phyloP scores from a whole-genome alignment of 1,284 basidiomycete genomes.

The Ceraceosorus bombacis region DNA sequence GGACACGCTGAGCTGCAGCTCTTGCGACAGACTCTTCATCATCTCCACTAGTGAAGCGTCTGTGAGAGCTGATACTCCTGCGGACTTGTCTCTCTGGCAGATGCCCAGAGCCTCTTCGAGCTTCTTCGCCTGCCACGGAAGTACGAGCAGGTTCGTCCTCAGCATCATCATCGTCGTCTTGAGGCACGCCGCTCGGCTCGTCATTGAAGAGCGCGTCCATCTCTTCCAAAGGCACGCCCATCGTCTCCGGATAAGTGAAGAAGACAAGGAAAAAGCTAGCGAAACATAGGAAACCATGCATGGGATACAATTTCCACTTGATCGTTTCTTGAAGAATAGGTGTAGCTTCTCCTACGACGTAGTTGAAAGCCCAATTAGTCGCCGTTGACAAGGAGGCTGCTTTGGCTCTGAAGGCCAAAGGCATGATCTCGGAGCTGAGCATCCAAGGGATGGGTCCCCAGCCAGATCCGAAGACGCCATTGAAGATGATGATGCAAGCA shows the following conservation, averaged over 20 bases:
- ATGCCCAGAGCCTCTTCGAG: too few relatives aligned
- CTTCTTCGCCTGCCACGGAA: too few relatives aligned
- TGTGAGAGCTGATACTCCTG: too few relatives aligned
- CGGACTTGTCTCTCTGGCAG: too few relatives aligned
- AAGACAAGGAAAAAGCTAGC: conserved; percentile 66
- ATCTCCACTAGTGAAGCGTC: too few relatives aligned
- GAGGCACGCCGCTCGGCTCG: conserved; percentile 45
- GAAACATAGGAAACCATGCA: conserved; percentile 90
- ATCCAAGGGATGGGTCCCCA: conserved; percentile 75
- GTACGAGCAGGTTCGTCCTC: conserved; percentile 4
- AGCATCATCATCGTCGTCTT: conserved; percentile 29
- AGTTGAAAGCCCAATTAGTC: conserved; percentile 16
- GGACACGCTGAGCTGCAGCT: too few relatives aligned
- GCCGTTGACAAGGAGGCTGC: background rate
- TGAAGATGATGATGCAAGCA: conserved; percentile 78
- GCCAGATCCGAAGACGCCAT: conserved; percentile 72
- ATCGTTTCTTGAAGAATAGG: conserved; percentile 83
- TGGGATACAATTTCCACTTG: conserved; percentile 84
- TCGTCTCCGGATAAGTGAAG: conserved; percentile 60
- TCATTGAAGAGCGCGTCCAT: conserved; percentile 20
- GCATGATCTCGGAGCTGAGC: conserved; percentile 65
- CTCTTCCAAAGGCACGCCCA: conserved; percentile 45
- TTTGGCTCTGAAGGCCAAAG: conserved; percentile 18
- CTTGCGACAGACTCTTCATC: too few relatives aligned
- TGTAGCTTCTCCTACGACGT: conserved; percentile 78